Conservation (phyloP, 371 early-diverging fungal genomes). For the Apophysomyces elegans region DNA sequence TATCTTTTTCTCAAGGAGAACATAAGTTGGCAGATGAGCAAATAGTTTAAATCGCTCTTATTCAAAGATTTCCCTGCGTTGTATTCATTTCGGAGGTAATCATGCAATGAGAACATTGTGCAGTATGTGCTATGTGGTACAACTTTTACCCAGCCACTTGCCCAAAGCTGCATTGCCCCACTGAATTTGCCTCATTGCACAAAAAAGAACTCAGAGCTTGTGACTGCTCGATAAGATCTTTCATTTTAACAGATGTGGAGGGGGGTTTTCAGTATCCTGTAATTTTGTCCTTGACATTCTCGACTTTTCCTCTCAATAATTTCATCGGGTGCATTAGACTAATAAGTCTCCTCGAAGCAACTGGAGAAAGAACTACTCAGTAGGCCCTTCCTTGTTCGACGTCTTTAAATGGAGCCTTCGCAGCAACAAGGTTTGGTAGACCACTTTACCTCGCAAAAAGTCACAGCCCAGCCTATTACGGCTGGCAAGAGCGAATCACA, state of each 20-base stretch:
- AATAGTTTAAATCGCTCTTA: too few relatives aligned
- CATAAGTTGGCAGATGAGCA: too few relatives aligned
- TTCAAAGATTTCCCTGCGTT: too few relatives aligned
- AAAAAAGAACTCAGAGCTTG: not conserved
- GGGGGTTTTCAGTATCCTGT: not conserved
- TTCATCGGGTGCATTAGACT: not conserved
- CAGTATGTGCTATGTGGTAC: not conserved
- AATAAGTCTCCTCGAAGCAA: not conserved
- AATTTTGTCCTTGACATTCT: not conserved
- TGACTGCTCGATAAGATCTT: slow-evolving; percentile 7
- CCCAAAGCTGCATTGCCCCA: not conserved
- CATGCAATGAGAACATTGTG: not conserved
- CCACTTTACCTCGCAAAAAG: not conserved
- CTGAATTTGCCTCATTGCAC: too few relatives aligned
- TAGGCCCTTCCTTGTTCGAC: not conserved
- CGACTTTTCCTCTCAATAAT: not conserved
- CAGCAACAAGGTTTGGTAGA: not conserved
- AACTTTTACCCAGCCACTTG: not conserved
- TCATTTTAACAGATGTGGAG: too few relatives aligned
- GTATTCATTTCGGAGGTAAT: not conserved
- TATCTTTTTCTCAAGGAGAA: too few relatives aligned
- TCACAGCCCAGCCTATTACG: not conserved
- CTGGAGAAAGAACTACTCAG: not conserved
- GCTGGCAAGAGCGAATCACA: slow-evolving; percentile 7
- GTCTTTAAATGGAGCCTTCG: slow-evolving; percentile 6